A percentile compares a stretch with the other conserved stretches of the same genome.
phyloP scores from a whole-genome alignment of 2,329 filamentous ascomycete species.

The Aspergillus hiratsukae region DNA sequence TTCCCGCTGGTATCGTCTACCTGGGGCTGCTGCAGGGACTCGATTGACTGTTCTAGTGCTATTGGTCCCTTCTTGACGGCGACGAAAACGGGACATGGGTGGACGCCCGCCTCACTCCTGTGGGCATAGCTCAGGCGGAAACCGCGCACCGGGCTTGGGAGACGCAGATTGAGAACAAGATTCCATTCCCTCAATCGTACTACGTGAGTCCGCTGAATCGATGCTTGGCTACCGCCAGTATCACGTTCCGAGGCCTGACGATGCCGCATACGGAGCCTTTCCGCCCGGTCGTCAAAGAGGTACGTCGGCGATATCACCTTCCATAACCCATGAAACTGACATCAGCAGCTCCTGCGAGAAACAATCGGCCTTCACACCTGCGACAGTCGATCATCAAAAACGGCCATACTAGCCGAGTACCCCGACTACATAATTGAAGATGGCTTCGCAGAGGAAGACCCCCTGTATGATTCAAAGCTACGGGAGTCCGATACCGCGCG shows the following conservation, averaged over 20 bases:
- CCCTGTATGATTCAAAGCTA: conserved; percentile 46
- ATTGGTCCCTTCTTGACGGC: conserved; percentile 57
- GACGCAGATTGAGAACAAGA: conserved; percentile 42
- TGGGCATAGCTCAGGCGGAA: conserved; percentile 50
- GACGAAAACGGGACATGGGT: conserved; percentile 53
- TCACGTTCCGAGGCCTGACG: conserved; percentile 49
- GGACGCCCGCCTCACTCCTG: conserved; percentile 54
- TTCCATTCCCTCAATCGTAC: conserved; percentile 52
- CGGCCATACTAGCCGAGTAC: conserved; percentile 46
- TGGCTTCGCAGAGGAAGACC: conserved; percentile 52
- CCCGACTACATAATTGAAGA: conserved; percentile 50
- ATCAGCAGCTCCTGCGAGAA: conserved; percentile 49
- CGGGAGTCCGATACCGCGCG: conserved; percentile 49
- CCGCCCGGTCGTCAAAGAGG: conserved; percentile 54
- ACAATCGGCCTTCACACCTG: conserved; percentile 59
- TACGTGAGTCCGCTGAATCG: conserved; percentile 56
- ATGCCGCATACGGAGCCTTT: conserved; percentile 47
- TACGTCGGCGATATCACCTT: conserved; percentile 11
- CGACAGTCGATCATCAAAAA: conserved; percentile 50
- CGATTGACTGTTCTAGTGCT: conserved; percentile 37
- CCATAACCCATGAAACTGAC: background rate
- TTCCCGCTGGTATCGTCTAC: conserved; percentile 1
- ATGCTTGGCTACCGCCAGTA: conserved; percentile 53
- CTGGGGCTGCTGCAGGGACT: background rate
- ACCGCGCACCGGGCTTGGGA: conserved; percentile 45